Conservation (phyloP, 352 stramenopile species). For the Pythium utonaiense region DNA sequence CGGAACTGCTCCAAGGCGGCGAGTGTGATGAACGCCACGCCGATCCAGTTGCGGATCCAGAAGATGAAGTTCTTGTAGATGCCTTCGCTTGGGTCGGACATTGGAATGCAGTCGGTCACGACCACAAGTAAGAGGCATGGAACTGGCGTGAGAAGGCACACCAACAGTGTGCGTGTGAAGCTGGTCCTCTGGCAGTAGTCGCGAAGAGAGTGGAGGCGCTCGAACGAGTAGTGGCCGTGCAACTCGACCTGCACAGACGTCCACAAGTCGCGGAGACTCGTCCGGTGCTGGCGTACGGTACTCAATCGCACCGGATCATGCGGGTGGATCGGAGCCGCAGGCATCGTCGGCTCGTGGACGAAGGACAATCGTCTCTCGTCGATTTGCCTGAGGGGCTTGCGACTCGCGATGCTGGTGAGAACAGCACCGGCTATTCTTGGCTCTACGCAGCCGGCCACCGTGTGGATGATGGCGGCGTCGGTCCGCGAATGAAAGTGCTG, state of each 20-base stretch:
- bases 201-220: slow-evolving; percentile 16
- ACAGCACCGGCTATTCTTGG: no score
- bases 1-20: slow-evolving; percentile 28
- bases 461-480: no score
- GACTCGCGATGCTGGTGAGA: no score
- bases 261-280: no score
- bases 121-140: slow-evolving; percentile 31
- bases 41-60: slow-evolving; percentile 27
- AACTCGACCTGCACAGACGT: slow-evolving; percentile 29
- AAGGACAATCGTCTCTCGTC: no score
- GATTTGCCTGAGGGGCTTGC: no score
- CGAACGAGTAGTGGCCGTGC: slow-evolving; percentile 34
- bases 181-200: slow-evolving; percentile 8
- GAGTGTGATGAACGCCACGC: slow-evolving; percentile 24
- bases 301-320: no score
- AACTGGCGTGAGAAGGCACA: slow-evolving; percentile 29
- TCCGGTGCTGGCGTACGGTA: no score
- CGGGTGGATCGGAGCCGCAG: no score
- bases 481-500: no score
- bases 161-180: neutral
- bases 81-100: slow-evolving; percentile 18
- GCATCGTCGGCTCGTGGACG: no score
- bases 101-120: slow-evolving; percentile 28
- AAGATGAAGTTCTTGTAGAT: slow-evolving; percentile 34
- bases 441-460: no score